These are phyloP conservation scores for Kalaharituber pfeilii DNA, from an alignment of 2,329 filamentous ascomycete species.

Conservation along the genomic window DNA sequence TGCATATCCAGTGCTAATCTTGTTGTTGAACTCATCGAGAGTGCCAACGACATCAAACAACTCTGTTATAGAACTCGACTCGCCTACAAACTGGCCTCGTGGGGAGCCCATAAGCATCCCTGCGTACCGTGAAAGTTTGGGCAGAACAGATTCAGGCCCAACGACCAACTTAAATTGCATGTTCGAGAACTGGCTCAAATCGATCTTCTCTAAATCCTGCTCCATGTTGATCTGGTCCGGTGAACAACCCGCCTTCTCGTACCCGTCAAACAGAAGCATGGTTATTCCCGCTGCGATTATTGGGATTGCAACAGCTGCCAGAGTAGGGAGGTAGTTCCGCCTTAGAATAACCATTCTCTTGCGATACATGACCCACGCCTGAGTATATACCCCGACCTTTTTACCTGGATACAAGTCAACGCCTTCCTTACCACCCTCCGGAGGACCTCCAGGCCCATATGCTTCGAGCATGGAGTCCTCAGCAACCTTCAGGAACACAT, in stretches of 20 bases:
- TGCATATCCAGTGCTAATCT: constrained; percentile 43
- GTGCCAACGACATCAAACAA: constrained; percentile 42
- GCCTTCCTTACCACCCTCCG: constrained; percentile 26
- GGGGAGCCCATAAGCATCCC: background rate
- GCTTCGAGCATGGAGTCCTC: constrained; percentile 43
- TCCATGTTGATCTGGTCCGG: background rate
- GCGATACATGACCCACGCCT: constrained; percentile 55
- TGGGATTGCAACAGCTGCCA: constrained; percentile 58
- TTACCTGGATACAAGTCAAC: constrained; percentile 49
- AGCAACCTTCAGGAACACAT: constrained; percentile 74
- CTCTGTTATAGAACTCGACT: constrained; percentile 21
- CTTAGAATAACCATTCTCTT: constrained; percentile 65
- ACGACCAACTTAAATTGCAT: constrained; percentile 11
- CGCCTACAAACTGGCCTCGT: too few relatives aligned
- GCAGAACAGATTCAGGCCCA: constrained; percentile 24
- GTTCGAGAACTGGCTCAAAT: background rate
- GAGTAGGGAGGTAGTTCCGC: constrained; percentile 59
- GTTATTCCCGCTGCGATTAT: constrained; percentile 64
- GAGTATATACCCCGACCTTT: constrained; percentile 49
- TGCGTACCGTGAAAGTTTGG: background rate
- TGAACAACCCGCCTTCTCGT: constrained; percentile 35
- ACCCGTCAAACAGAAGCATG: constrained; percentile 51
- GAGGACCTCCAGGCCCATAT: constrained; percentile 12
- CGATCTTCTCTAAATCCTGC: background rate
- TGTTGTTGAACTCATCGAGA: constrained; percentile 49